Percentiles rank a stretch among this genome's conserved stretches.
Evolutionary conservation across 73 alveolate species (phyloP).

Genomic region (Paramecium primaurelia): DNA sequence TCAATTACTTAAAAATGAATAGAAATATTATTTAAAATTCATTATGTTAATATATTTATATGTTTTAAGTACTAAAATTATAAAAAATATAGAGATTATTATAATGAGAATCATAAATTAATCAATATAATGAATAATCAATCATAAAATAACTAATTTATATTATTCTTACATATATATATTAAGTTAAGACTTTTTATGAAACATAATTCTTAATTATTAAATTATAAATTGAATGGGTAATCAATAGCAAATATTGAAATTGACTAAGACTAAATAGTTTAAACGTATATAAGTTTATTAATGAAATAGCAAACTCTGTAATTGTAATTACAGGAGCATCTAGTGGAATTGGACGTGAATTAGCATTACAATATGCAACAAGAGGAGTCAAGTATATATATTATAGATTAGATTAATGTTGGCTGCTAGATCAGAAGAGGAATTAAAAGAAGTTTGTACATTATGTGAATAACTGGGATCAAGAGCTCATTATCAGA

Average conservation of each 20-base stretch:
- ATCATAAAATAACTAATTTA: too few species aligned
- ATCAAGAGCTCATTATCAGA: slow-evolving; percentile 10
- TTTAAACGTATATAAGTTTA: background rate
- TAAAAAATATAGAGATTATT: too few species aligned
- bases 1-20: too few species aligned
- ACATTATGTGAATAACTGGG: slow-evolving; percentile 45
- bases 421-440: slow-evolving; percentile 66
- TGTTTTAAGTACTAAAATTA: too few species aligned
- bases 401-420: slow-evolving; percentile 35
- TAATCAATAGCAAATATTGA: slow-evolving; percentile 20
- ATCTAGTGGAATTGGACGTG: slow-evolving; percentile 80
- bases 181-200: too few species aligned
- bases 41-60: too few species aligned
- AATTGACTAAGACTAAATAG: background rate
- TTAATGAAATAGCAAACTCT: slow-evolving; percentile 33
- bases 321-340: slow-evolving; percentile 81
- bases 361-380: slow-evolving; percentile 75
- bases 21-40: too few species aligned
- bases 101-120: too few species aligned
- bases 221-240: slow-evolving; percentile 5
- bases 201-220: too few species aligned
- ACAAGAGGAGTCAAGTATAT: slow-evolving; percentile 58
- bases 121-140: too few species aligned
- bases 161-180: too few species aligned
- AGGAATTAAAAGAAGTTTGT: slow-evolving; percentile 50